These are phyloP conservation scores for Magnusiomyces ingens DNA, from an alignment of 1,139 yeast species.

Conservation along the genomic window DNA sequence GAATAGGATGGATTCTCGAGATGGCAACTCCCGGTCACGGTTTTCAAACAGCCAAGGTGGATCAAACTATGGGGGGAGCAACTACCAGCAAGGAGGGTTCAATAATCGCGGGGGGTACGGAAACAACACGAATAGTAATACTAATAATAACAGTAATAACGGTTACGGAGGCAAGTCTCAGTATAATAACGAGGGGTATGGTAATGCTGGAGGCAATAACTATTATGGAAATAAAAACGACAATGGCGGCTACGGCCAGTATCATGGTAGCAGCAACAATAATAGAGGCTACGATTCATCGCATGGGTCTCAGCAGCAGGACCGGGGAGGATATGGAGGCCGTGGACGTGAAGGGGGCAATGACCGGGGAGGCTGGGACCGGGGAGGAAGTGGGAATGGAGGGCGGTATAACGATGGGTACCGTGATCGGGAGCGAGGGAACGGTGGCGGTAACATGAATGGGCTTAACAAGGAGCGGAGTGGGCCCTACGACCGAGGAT, in stretches of 20 bases:
- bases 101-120: neutral
- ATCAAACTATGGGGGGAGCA: too few species aligned
- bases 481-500: neutral
- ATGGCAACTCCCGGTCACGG: too few species aligned
- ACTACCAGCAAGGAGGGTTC: neutral
- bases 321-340: neutral
- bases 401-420: neutral
- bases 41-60: too few species aligned
- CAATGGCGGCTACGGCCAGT: neutral
- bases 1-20: too few species aligned
- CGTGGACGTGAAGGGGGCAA: neutral
- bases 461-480: neutral
- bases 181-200: neutral
- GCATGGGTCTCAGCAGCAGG: neutral
- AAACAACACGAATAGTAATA: neutral
- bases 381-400: neutral
- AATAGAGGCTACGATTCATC: neutral
- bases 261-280: neutral
- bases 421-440: too few species aligned
- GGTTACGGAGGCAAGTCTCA: too few species aligned
- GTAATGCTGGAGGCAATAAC: neutral
- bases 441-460: too few species aligned
- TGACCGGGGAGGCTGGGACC: constrained; percentile 2
- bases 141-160: neutral
- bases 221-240: neutral